phyloP scores from a whole-genome alignment of 345 rosid genomes.

The Microcos paniculata region DNA sequence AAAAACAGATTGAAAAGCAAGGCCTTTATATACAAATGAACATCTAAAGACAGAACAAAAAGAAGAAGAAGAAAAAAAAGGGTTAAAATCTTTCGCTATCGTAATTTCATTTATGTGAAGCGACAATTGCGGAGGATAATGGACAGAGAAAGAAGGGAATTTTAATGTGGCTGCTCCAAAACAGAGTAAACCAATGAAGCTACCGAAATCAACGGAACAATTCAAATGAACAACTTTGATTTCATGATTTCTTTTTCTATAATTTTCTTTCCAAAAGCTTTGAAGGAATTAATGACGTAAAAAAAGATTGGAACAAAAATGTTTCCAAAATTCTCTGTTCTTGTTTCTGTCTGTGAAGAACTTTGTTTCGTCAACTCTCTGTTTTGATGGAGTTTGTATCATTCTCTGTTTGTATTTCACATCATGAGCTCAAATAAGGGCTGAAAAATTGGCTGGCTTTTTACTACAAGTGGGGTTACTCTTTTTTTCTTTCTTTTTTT shows the following conservation, averaged over 20 bases:
- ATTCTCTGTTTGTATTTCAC: background rate
- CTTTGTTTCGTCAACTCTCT: background rate
- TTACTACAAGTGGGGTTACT: background rate
- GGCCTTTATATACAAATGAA: background rate
- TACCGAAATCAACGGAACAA: slow-evolving; percentile 27
- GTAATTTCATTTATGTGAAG: background rate
- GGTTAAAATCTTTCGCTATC: background rate
- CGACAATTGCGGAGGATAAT: slow-evolving; percentile 25
- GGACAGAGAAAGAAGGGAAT: background rate
- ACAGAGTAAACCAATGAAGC: background rate
- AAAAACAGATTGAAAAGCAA: background rate
- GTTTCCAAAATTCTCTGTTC: background rate
- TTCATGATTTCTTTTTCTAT: background rate
- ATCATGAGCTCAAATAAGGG: background rate
- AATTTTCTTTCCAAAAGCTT: background rate
- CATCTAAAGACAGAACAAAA: background rate
- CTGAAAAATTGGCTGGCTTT: background rate
- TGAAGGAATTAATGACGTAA: background rate
- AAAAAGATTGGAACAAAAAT: background rate
- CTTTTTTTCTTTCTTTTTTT: too few species aligned
- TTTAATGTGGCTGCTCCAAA: background rate
- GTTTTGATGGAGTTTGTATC: slow-evolving; percentile 4
- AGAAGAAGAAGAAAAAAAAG: too few species aligned
- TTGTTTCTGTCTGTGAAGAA: background rate
- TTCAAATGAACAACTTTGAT: background rate